These are phyloP conservation scores for Arxiozyma slooffiae DNA, from an alignment of 1,139 yeast genomes.

Conservation along the genomic window DNA sequence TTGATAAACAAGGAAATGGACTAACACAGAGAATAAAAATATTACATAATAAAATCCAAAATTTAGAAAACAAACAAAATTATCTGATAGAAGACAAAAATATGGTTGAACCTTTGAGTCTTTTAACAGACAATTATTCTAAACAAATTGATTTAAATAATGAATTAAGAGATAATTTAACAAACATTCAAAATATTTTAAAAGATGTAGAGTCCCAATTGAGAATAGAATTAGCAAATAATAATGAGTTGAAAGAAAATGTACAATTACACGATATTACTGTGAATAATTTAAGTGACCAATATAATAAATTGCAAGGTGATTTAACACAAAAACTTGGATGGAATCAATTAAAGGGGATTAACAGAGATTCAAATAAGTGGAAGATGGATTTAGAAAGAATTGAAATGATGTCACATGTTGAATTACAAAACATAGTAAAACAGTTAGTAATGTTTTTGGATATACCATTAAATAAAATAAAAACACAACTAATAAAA, in stretches of 20 bases:
- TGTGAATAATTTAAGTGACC: background rate
- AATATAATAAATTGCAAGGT: background rate
- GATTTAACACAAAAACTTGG: constrained; percentile 2
- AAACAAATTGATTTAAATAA: background rate
- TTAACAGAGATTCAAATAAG: constrained; percentile 14
- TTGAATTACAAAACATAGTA: constrained; percentile 27
- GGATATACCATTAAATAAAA: constrained; percentile 28
- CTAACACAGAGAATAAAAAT: background rate
- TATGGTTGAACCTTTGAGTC: background rate
- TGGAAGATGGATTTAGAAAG: constrained; percentile 20
- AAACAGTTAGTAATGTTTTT: constrained; percentile 26
- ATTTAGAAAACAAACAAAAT: background rate
- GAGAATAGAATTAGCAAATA: background rate
- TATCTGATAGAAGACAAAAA: background rate
- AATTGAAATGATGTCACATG: constrained; percentile 21
- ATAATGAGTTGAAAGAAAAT: background rate
- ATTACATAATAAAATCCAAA: background rate
- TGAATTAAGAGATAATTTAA: background rate
- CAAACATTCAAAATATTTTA: background rate
- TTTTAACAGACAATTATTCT: background rate
- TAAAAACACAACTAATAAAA: constrained; percentile 23
- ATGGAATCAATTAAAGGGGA: constrained; percentile 9
- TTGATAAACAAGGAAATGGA: background rate
- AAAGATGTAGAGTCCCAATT: background rate
- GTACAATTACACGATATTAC: background rate